Percentiles rank a stretch among this genome's conserved stretches.
Conservation (phyloP, 768 basidiomycete species). For the Tylopilus sp. region DNA sequence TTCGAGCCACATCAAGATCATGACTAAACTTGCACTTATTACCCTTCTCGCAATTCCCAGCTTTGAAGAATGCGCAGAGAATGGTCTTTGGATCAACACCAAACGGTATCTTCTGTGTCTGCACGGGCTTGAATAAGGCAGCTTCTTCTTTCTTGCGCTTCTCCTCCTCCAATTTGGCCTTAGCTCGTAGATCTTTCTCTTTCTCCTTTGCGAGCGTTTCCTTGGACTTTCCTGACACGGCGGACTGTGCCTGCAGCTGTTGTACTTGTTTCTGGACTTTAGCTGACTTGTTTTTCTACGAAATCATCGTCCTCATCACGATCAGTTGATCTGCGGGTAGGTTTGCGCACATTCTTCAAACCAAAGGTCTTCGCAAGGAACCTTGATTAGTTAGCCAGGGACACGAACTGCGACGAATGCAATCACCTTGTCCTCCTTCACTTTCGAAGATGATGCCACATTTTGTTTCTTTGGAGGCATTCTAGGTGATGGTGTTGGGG, state of each 20-base stretch:
- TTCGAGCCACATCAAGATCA: constrained; percentile 82
- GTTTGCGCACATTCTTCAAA: constrained; percentile 72
- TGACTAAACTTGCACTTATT: constrained; percentile 97
- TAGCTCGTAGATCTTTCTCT: constrained; percentile 73
- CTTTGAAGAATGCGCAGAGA: constrained; percentile 89
- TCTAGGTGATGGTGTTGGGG: too few relatives aligned
- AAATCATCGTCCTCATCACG: constrained; percentile 2
- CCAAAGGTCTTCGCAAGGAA: constrained; percentile 68
- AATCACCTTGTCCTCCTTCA: constrained; percentile 78
- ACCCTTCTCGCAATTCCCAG: constrained; percentile 91
- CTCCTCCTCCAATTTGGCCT: constrained; percentile 75
- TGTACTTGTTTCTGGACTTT: constrained; percentile 88
- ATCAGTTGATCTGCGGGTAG: constrained; percentile 3
- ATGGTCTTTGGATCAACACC: constrained; percentile 97
- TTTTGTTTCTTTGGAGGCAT: constrained; percentile 87
- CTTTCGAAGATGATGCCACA: constrained; percentile 55
- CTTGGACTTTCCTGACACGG: constrained; percentile 74
- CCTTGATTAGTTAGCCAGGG: constrained; percentile 28
- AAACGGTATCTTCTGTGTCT: constrained; percentile 84
- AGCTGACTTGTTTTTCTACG: constrained; percentile 89
- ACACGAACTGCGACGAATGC: constrained; percentile 10
- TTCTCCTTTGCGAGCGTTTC: constrained; percentile 80
- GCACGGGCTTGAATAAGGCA: constrained; percentile 75
- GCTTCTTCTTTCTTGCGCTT: constrained; percentile 84
- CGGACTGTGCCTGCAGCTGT: constrained; percentile 73